Base-by-base conservation (phyloP, 495 filamentous ascomycete species). In the Podospora australis region DNA sequence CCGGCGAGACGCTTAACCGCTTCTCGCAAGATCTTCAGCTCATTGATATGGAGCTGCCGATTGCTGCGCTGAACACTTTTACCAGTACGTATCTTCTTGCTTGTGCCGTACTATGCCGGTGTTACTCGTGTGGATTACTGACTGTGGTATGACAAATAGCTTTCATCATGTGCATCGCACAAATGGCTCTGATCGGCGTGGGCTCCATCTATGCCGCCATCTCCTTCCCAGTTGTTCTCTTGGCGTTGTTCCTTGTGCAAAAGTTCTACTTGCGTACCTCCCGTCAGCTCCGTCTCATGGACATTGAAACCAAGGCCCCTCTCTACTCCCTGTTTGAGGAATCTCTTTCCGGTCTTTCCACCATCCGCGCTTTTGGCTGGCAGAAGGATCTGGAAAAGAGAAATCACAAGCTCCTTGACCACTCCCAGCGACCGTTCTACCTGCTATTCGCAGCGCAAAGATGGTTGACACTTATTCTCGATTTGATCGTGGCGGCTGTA, bases 221-320 rank as follows among this genome's bases (percentile, higher is more conserved):
- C 22, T 55, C 59, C 3, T 58, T 75, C n/a, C 63, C 61, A 14
- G 40, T 62, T 16, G 54, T 61, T 28, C 29, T 59, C 2, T 2
- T 53, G 6, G 57, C 67, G 13, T 46, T 81, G 5, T 83, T 74
- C 48, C 16, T 76, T 24, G 68, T 85, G 5, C 78, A 83, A 52
- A 78, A 75, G 48, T 65, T 75, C 41, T 86, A 86, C 47, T 70
- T 86, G 13, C 73, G 78, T 17, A 86, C 82, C 4, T 83, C 80
- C 2, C 74, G 81, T 3, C 81, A 84, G 52, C 61, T 86, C 8
- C 77, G 82, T 35, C 69, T 80, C 39, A 64, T 86, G 30, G 81
- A 84, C 30, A 65, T 84, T 13, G 80, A 84, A 60, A 69, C 76
- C 20, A 82, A 83, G 57, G 72, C 80, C 3, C 77, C 81, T 2